A percentile compares a stretch with the other conserved stretches of the same genome.
These are phyloP conservation scores for Laguncularia racemosa DNA, from an alignment of 345 rosid species.

Conservation along the genomic window DNA sequence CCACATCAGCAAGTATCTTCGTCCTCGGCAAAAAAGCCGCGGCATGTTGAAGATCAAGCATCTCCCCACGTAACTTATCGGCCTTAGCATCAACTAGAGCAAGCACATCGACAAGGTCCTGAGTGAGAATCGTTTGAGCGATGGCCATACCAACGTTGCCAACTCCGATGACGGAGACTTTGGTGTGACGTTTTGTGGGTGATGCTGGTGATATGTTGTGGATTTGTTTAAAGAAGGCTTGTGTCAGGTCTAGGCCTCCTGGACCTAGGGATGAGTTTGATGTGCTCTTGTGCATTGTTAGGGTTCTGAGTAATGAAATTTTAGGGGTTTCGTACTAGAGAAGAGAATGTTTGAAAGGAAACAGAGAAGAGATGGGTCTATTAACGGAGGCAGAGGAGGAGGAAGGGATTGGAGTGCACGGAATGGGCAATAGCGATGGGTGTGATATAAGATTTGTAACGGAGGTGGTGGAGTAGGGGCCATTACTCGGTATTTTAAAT, in stretches of 20 bases:
- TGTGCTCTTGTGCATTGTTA: conserved; percentile 45
- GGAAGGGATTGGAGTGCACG: too few relatives aligned
- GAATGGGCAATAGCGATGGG: too few relatives aligned
- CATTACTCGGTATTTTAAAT: too few relatives aligned
- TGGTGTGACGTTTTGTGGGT: conserved; percentile 49
- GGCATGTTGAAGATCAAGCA: conserved; percentile 99
- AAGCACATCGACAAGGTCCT: conserved; percentile 62
- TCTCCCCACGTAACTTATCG: conserved; percentile 81
- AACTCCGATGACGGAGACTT: conserved; percentile 73
- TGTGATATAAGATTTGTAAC: too few relatives aligned
- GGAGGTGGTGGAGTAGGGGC: too few relatives aligned
- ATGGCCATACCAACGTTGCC: conserved; percentile 99
- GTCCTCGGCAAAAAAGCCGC: conserved; percentile 96
- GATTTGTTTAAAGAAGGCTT: conserved; percentile 68
- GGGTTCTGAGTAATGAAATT: too few relatives aligned
- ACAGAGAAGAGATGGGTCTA: too few relatives aligned
- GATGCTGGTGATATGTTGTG: conserved; percentile 39
- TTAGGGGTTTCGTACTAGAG: too few relatives aligned
- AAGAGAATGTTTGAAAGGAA: too few relatives aligned
- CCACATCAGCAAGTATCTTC: conserved; percentile 63
- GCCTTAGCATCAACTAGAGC: conserved; percentile 64
- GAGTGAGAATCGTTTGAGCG: conserved; percentile 93
- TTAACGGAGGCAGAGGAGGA: too few relatives aligned
- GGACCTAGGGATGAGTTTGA: conserved; percentile 63
- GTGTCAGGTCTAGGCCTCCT: conserved; percentile 50